A percentile compares a stretch with the other conserved stretches of the same genome.
phyloP scores from a whole-genome alignment of 768 basidiomycete species.

The Mycena chlorophos region DNA sequence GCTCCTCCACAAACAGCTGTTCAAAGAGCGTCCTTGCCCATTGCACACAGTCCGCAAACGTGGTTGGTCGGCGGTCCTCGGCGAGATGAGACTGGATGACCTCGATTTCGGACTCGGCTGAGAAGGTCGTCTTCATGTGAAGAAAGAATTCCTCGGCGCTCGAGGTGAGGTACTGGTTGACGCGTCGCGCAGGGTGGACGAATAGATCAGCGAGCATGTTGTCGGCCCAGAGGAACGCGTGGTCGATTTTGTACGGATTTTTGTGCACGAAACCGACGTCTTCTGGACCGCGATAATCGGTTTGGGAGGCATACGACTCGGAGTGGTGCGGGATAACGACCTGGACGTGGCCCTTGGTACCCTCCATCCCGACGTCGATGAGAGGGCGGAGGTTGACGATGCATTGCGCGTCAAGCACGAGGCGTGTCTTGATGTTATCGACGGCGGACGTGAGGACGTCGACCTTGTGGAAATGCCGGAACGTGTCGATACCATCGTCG shows the following conservation, averaged over 20 bases:
- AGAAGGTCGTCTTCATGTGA: background rate
- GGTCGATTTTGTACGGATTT: background rate
- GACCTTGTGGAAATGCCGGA: background rate
- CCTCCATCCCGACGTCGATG: background rate
- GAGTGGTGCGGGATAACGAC: background rate
- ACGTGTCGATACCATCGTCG: too few relatives aligned
- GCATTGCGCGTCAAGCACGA: background rate
- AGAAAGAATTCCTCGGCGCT: background rate
- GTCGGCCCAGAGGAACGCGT: background rate
- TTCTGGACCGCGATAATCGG: background rate
- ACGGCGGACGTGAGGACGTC: background rate
- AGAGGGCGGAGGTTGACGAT: background rate
- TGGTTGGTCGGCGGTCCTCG: constrained; percentile 64
- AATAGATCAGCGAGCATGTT: background rate
- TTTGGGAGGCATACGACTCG: background rate
- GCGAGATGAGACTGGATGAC: constrained; percentile 43
- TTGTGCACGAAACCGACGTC: background rate
- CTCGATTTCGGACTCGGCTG: background rate
- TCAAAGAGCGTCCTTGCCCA: constrained; percentile 81
- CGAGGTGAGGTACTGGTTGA: background rate
- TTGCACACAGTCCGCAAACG: constrained; percentile 74
- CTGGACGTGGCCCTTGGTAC: background rate
- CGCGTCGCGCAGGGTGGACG: background rate
- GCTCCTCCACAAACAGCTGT: constrained; percentile 65
- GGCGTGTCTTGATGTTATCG: background rate